These are phyloP conservation scores for Talaromyces funiculosus DNA, from an alignment of 2,329 filamentous ascomycete genomes.

Conservation along the genomic window DNA sequence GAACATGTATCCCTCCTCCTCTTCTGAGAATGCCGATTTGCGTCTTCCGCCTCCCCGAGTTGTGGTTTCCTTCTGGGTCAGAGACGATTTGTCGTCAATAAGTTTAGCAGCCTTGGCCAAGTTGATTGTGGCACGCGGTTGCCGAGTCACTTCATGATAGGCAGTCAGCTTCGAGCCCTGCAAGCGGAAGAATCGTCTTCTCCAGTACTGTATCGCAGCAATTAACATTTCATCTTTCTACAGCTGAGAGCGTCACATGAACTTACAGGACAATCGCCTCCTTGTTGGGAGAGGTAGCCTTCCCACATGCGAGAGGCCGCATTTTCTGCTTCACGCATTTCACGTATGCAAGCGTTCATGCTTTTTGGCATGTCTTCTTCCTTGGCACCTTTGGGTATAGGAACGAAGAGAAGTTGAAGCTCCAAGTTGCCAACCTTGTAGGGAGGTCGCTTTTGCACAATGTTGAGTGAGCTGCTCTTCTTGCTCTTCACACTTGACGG, in stretches of 20 bases:
- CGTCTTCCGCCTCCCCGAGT: slow-evolving; percentile 73
- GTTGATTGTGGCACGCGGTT: slow-evolving; percentile 95
- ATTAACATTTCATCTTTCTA: slow-evolving; percentile 34
- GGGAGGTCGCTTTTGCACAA: slow-evolving; percentile 67
- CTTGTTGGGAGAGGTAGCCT: slow-evolving; percentile 89
- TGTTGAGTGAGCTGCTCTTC: slow-evolving; percentile 58
- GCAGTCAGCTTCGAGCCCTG: slow-evolving; percentile 86
- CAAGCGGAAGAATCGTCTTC: slow-evolving; percentile 93
- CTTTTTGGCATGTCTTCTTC: slow-evolving; percentile 99
- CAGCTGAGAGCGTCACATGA: neutral
- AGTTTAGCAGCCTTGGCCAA: slow-evolving; percentile 85
- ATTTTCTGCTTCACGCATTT: slow-evolving; percentile 85
- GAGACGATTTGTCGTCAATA: slow-evolving; percentile 80
- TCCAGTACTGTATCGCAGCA: slow-evolving; percentile 68
- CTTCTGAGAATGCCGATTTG: slow-evolving; percentile 92
- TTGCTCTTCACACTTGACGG: slow-evolving; percentile 93
- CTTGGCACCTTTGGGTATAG: slow-evolving; percentile 75
- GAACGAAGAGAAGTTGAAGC: slow-evolving; percentile 89
- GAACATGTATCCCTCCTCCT: slow-evolving; percentile 99
- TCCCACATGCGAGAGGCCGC: slow-evolving; percentile 73
- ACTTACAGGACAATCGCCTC: slow-evolving; percentile 93
- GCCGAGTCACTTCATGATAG: slow-evolving; percentile 90
- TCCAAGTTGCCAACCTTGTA: slow-evolving; percentile 95
- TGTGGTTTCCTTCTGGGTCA: slow-evolving; percentile 77
- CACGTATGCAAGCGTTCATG: slow-evolving; percentile 92